Evolutionary conservation across 352 stramenopile species (phyloP), one percentile per base, ranked within the genome.

Genomic region (Phytopythium chamaehyphon): DNA sequence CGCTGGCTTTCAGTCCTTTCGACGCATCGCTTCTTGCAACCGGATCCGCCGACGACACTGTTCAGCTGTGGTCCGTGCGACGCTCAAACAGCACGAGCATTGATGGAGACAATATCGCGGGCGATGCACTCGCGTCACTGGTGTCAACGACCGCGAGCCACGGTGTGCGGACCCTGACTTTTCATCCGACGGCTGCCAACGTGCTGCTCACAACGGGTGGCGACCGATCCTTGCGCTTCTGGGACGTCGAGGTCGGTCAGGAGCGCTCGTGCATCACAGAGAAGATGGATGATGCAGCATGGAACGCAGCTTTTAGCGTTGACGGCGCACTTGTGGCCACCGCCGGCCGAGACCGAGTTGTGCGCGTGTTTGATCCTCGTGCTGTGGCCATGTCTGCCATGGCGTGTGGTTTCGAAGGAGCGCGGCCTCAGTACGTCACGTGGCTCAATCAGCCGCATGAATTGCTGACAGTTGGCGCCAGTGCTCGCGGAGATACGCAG

Each of bases 361-460:
- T 93, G 28, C 72, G 76, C 39, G 75, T 93, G 40, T 88, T 93
- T 45, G 80, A 91, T 22, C 77, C 78, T 36, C 83, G 83, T 9
- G 45, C 45, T 33, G 47, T 59, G 15, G 50, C 66, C 21, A 47
- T 89, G 14, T 61, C 84, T 10, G 61, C 68, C 8, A 86, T 93
- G 64, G 73, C 73, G 35, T 93, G 80, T 40, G 83, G 77, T 6
- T 67, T 89, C 47, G 80, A 88, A 33, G 82, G 72, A 31, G 70
- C 55, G 28, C 86, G 85, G 18, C 74, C 83, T 7, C 80, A 93
- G 56, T 86, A 81, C 55, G 78, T 91, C 12, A 53, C 56, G 6
- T 93, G 83, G 81, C 48, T 72, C 26, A 71, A 73, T 35, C 24
- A 56, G 3, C 54, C 49, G 11, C 64, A 61, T 44, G 45, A 51